Base-by-base conservation (phyloP, 768 basidiomycete genomes). In the Saitozyma sp. region DNA sequence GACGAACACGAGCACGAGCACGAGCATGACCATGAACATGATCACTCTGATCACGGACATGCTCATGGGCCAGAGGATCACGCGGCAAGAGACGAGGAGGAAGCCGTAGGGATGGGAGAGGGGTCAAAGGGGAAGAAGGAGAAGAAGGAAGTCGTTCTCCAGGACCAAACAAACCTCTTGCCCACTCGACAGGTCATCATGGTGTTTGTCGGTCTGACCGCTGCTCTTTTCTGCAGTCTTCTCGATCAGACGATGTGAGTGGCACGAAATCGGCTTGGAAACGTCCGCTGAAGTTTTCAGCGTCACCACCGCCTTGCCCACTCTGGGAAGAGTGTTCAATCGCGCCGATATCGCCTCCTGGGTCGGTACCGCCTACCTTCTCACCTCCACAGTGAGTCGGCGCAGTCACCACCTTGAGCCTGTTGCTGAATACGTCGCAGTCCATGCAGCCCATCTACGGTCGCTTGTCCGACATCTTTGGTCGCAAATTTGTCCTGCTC, bases 131-230 rank as follows among this genome's bases (percentile, higher is more conserved):
- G 29, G 50, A 58, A 58, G 50, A 64, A 65, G 58, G 63, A 56
- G 53, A 71, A 71, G 67, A 68, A 74, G 51, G 66, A 68, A 59
- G 50, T 68, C 49, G 70, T 68, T 52, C 64, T 88, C 54, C 87
- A 87, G 10, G 89, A 90, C 80, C 88, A 90, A 76, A 89, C 88
- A 5, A 89, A 90, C 70, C 82, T 89, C 11, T 82, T 89, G 6
- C 88, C 88, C 0, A 84, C 85, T 73, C 83, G 81, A 60, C 86
- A 86, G 74, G 81, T 89, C 49, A 75, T 89, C 5, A 80, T 84
- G 10, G 84, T 89, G 7, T 88, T 89, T 69, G 71, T 82, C 0
- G 85, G 88, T 7, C 81, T 89, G 11, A 82, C 85, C 0, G 78
- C 86, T 0, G 88, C 87, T 51, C 83, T 86, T 10, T 81, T 87